These are phyloP conservation scores for Teratosphaeriaceae sp. DNA, from an alignment of 2,329 filamentous ascomycete species.

Conservation along the genomic window DNA sequence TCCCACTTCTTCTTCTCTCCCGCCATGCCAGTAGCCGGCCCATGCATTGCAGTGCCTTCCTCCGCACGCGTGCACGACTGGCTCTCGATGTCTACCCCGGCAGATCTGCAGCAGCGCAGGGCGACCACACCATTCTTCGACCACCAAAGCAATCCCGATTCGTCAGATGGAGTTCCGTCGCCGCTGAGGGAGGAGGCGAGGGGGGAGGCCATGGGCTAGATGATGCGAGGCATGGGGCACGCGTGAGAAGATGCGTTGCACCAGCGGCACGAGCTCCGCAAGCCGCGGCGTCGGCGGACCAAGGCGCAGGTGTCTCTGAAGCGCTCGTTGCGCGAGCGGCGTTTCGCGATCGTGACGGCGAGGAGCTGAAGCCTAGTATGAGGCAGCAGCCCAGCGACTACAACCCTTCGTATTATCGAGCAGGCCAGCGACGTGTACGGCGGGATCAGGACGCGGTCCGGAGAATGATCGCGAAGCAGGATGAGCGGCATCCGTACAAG, in stretches of 20 bases:
- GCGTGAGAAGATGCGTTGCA: no score
- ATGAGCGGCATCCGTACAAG: slow-evolving; percentile 5
- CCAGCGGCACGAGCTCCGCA: no score
- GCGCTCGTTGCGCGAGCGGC: not conserved
- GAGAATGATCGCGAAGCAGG: not conserved
- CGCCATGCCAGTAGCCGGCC: not conserved
- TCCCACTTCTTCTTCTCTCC: not conserved
- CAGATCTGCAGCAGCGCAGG: no score
- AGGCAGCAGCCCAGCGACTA: slow-evolving; percentile 1
- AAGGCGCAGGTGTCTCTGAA: not conserved
- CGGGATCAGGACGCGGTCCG: not conserved
- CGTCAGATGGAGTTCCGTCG: no score
- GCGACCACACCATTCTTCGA: no score
- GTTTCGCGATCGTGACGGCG: not conserved
- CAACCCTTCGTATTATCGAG: not conserved
- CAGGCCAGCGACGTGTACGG: not conserved
- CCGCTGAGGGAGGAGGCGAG: no score
- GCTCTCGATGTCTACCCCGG: no score
- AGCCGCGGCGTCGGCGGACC: no score
- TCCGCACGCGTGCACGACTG: not conserved
- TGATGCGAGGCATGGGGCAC: no score
- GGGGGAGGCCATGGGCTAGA: no score
- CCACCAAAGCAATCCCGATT: no score
- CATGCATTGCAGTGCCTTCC: slow-evolving; percentile 1
- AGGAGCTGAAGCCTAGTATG: not conserved